phyloP scores from a whole-genome alignment of 139 green algal genomes.

The Microglena sp. region DNA sequence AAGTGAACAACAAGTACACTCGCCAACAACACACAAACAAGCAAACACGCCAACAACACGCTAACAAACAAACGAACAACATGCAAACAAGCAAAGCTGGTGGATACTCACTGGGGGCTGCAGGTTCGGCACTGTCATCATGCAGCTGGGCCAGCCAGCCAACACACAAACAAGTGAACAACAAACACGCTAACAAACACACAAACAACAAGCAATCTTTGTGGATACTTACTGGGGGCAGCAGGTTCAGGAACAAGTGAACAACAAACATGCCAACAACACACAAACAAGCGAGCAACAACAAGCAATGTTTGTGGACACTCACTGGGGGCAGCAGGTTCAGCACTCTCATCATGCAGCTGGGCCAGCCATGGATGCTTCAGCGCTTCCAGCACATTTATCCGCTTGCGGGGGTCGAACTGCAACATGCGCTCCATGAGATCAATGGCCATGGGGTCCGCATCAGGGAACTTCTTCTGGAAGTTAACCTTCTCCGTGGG shows the following conservation, averaged over 20 bases:
- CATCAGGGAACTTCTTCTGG: constrained; percentile 60
- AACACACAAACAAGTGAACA: no score
- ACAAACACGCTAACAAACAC: no score
- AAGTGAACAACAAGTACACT: no score
- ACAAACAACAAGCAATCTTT: no score
- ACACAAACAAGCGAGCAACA: constrained; percentile 2
- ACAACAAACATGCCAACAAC: constrained; percentile 6
- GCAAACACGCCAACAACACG: neutral
- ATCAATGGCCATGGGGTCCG: constrained; percentile 64
- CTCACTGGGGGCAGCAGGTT: constrained; percentile 52
- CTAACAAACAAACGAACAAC: constrained; percentile 5
- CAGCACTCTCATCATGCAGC: constrained; percentile 69
- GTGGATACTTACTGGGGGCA: constrained; percentile 32
- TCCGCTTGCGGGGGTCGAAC: constrained; percentile 81
- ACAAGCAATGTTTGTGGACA: no score
- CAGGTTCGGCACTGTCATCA: constrained; percentile 63
- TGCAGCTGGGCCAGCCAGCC: constrained; percentile 82
- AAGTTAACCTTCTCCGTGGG: constrained; percentile 34
- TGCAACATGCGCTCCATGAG: constrained; percentile 84
- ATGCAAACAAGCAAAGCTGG: no score
- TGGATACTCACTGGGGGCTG: constrained; percentile 33
- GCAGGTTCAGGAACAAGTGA: neutral
- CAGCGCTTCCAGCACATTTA: constrained; percentile 74
- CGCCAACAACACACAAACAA: no score
- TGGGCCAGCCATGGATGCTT: constrained; percentile 79